Base-by-base conservation (phyloP, 352 stramenopile genomes). In the Globisporangium okanoganense region DNA sequence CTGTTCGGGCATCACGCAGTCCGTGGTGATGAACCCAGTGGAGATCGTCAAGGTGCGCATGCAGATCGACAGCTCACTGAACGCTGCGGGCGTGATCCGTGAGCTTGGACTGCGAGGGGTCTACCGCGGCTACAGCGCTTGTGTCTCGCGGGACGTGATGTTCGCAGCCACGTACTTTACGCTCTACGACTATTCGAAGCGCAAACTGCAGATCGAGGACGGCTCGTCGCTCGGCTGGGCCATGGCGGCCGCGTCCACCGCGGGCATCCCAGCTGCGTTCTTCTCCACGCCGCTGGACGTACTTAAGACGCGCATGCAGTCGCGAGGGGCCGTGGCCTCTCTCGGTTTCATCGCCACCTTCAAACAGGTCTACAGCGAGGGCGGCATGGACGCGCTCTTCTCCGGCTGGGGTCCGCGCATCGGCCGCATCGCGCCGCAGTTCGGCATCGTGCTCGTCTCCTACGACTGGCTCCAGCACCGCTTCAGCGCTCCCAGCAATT, bases 31-130 rank as follows among this genome's bases (percentile, higher is more conserved):
- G 83, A 92, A 92, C 61, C 83, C 83, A 0, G 83, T 92, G 14
- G 83, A 92, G 69, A 84, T 92, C 41, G 79, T 92, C 54, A 92
- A 92, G 58, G 83, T 92, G 29, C 83, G 83, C 54, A 88, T 92
- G 80, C 83, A 92, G 62, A 73, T 92, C 63, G 83, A 92, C 69
- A 90, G 79, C 50, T 82, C 76, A 44, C 71, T 90, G 33, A 84
- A 72, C 38, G 71, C 71, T 0, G 31, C 75, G 2, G 69, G 73
- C 14, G 73, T 90, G n/a, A 73, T 89, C 43, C 77, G 78, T 16
- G 80, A 90, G 61, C 50, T 92, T 7, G 80, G 80, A 0, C 43
- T 89, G 36, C 71, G 74, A 40, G 83, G 83, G 33, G 62, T 92
- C 36, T 92, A 92, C 69, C 73, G 76, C 8, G 83, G 83, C 52